Base-by-base conservation (phyloP, 2,329 filamentous ascomycete genomes). In the Amylocarpus encephaloides region DNA sequence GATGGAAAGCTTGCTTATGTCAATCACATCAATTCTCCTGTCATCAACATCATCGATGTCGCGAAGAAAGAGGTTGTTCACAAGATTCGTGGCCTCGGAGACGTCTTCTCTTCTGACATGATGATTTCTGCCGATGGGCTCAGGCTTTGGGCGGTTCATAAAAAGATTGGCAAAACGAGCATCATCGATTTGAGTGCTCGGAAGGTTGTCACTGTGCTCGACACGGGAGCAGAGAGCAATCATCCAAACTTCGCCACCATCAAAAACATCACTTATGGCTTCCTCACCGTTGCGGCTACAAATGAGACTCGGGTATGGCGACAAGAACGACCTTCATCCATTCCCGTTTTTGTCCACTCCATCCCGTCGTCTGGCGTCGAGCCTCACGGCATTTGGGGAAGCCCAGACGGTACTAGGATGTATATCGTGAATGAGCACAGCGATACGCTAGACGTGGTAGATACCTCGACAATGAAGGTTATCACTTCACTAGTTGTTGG, bases 101-200 rank as follows among this genome's bases (percentile, higher is more conserved):
- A 48, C 22, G 12, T 36, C 12, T 48, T 48, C 29, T 48, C 46
- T 22, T 48, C 46, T 16, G 46, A 48, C 15, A 48, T 48, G 46
- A 48, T 43, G 46, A 36, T 48, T 15, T 43, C 46, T 30, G 39
- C 46, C 19, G 46, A 48, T 43, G 46, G 46, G 13, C 40, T 48
- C 18, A 29, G 46, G 29, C 32, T 48, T 12, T 48, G 46, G 46
- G 46, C 40, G 11, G 46, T 43, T 30, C 46, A 48, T 22, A 48
- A 48, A 32, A 42, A 26, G 32, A 11, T 35, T 35, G 46, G 46
- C 12, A 39, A 48, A 18, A 48, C 46, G 10, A 48, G 29, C 13
- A 16, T 48, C 12, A 36, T 48, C 32, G 22, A 48, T 19, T 29
- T 48, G 30, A 30, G 43, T 16, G 22, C 5, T 15, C 39, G 32